Conservation (phyloP, 257 asterid genomes). For the Cruciata laevipes region DNA sequence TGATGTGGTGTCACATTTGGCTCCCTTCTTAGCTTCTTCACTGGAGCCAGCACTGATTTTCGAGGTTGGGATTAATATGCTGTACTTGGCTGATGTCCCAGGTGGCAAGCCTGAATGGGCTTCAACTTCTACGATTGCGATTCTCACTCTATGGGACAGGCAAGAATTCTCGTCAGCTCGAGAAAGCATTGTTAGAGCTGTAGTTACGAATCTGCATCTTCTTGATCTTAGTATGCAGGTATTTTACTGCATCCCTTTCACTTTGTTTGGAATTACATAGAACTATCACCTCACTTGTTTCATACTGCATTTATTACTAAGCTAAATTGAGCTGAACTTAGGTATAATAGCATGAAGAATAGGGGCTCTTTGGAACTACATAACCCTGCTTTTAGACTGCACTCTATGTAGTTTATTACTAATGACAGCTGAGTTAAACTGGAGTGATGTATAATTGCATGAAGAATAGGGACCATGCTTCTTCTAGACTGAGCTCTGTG, state of each 20-base stretch:
- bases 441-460: too few relatives aligned
- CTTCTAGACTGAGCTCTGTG: too few relatives aligned
- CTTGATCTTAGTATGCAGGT: conserved; percentile 97
- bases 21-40: conserved; percentile 75
- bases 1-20: conserved; percentile 81
- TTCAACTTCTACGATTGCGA: conserved; percentile 67
- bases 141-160: conserved; percentile 91
- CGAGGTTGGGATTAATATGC: conserved; percentile 88
- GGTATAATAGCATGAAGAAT: too few relatives aligned
- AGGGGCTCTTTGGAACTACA: too few relatives aligned
- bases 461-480: too few relatives aligned
- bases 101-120: conserved; percentile 99
- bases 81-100: conserved; percentile 87
- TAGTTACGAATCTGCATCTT: conserved; percentile 78
- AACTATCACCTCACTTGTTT: too few relatives aligned
- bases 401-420: too few relatives aligned
- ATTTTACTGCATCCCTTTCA: conserved; percentile 10
- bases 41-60: conserved; percentile 81
- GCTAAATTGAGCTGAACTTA: not conserved
- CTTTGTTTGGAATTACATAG: not conserved
- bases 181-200: conserved; percentile 89
- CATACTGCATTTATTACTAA: not conserved
- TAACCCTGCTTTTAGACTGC: too few relatives aligned
- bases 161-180: conserved; percentile 90
- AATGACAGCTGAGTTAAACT: too few relatives aligned